phyloP scores from a whole-genome alignment of 2,329 filamentous ascomycete genomes.

The Zelopaecilomyces penicillatus region DNA sequence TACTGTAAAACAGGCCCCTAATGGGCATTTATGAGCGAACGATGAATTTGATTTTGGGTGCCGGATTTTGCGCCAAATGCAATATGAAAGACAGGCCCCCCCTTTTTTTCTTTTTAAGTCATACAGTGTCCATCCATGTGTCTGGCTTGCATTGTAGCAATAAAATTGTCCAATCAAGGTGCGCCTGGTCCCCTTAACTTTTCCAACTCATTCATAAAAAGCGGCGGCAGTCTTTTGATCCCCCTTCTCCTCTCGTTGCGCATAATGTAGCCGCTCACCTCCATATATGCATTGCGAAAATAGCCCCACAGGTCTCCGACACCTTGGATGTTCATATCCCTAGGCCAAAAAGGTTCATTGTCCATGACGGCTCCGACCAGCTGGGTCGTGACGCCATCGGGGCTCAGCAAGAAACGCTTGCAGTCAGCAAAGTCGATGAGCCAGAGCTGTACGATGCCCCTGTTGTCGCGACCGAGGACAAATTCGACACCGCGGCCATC shows the following conservation, averaged over 20 bases:
- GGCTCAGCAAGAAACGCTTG: slow-evolving; percentile 3
- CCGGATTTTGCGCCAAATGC: too few species aligned
- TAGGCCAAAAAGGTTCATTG: slow-evolving; percentile 10
- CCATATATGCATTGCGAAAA: slow-evolving; percentile 10
- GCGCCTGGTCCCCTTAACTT: slow-evolving; percentile 4
- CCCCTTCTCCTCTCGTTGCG: background rate
- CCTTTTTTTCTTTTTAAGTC: too few species aligned
- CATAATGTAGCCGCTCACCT: slow-evolving; percentile 8
- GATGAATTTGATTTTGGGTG: too few species aligned
- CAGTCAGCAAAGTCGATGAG: slow-evolving; percentile 17
- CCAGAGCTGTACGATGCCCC: slow-evolving; percentile 11
- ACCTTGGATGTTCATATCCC: slow-evolving; percentile 8
- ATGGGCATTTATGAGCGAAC: too few species aligned
- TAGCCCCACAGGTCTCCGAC: slow-evolving; percentile 7
- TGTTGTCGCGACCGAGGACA: slow-evolving; percentile 9
- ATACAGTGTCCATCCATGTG: too few species aligned
- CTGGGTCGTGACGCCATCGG: slow-evolving; percentile 6
- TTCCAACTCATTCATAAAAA: slow-evolving; percentile 11
- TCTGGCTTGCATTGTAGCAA: too few species aligned
- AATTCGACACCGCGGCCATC: slow-evolving; percentile 18
- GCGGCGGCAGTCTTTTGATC: slow-evolving; percentile 1
- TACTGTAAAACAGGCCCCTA: background rate
- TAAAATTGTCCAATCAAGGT: too few species aligned
- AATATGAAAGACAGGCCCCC: too few species aligned
- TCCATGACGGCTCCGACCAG: slow-evolving; percentile 10